Percentiles rank a stretch among this genome's conserved stretches.
Evolutionary conservation across 306 rosid genomes (phyloP).

Genomic region (Ammopiptanthus mongolicus): DNA sequence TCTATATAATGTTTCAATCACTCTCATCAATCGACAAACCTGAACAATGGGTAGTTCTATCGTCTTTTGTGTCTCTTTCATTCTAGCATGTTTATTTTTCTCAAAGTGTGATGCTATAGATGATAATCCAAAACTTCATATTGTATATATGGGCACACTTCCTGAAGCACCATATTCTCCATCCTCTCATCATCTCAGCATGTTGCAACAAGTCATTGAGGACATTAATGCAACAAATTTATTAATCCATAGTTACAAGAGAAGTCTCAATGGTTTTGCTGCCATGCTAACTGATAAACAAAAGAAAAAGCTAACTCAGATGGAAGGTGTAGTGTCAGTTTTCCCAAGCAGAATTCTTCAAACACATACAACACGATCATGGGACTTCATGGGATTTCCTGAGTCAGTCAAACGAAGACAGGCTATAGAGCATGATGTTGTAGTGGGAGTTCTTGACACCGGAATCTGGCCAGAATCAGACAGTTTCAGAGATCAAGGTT

Average conservation of each 20-base stretch:
- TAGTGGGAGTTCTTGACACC: slow-evolving; percentile 12
- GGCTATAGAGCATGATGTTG: background rate
- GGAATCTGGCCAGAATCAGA: slow-evolving; percentile 32
- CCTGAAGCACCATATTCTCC: background rate
- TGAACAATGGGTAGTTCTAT: no score
- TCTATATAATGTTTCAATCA: background rate
- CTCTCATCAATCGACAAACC: background rate
- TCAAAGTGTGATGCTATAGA: background rate
- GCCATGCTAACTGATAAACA: background rate
- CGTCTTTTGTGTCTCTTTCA: background rate
- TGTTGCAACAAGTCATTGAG: background rate
- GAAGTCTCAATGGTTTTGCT: slow-evolving; percentile 8
- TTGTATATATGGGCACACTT: slow-evolving; percentile 11
- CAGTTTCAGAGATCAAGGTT: slow-evolving; percentile 27
- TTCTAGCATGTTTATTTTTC: background rate
- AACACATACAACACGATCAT: slow-evolving; percentile 38
- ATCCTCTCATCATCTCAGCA: no score
- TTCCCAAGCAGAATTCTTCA: slow-evolving; percentile 16
- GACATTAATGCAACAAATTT: background rate
- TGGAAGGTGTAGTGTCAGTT: slow-evolving; percentile 29
- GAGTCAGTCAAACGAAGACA: background rate
- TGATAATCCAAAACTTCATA: background rate
- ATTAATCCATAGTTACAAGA: background rate
- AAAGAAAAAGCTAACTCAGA: background rate
- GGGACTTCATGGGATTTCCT: slow-evolving; percentile 34